These are phyloP conservation scores for Cenchrus purpureus DNA, from an alignment of 176 grass and related monocot genomes.

Conservation along the genomic window DNA sequence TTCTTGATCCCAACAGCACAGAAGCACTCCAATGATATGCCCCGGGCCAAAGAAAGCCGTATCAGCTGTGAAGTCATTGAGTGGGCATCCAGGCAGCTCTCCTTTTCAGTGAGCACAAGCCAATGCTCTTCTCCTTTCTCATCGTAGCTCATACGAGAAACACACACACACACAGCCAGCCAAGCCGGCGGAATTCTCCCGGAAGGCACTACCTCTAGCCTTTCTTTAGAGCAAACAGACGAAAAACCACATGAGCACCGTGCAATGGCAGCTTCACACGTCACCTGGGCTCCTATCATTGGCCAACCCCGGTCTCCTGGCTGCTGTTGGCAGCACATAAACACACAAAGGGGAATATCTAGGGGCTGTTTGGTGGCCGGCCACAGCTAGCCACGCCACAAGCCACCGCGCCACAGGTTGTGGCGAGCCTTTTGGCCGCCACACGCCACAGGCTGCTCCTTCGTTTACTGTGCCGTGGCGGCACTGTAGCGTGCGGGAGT, in stretches of 20 bases:
- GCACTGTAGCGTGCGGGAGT: too few relatives aligned
- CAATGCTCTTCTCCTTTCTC: background rate
- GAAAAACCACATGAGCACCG: background rate
- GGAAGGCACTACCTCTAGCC: background rate
- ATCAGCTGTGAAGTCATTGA: background rate
- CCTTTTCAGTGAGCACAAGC: constrained; percentile 32
- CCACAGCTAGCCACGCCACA: too few relatives aligned
- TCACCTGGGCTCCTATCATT: background rate
- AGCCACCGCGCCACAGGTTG: too few relatives aligned
- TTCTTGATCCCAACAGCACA: background rate
- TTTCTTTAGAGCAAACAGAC: background rate
- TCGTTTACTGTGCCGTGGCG: too few relatives aligned
- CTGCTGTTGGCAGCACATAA: background rate
- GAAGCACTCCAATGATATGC: background rate
- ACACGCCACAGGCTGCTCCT: too few relatives aligned
- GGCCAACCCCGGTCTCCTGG: background rate
- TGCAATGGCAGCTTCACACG: constrained; percentile 36
- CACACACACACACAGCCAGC: background rate
- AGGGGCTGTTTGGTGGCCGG: too few relatives aligned
- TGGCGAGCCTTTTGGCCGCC: too few relatives aligned
- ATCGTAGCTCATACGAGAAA: background rate
- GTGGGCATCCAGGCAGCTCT: constrained; percentile 38
- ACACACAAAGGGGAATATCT: background rate
- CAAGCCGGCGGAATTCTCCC: background rate
- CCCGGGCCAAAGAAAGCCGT: background rate